Evolutionary conservation across 768 basidiomycete species (phyloP), one percentile per base, ranked within the genome.

Genomic region (Tricholoma saponaceum): DNA sequence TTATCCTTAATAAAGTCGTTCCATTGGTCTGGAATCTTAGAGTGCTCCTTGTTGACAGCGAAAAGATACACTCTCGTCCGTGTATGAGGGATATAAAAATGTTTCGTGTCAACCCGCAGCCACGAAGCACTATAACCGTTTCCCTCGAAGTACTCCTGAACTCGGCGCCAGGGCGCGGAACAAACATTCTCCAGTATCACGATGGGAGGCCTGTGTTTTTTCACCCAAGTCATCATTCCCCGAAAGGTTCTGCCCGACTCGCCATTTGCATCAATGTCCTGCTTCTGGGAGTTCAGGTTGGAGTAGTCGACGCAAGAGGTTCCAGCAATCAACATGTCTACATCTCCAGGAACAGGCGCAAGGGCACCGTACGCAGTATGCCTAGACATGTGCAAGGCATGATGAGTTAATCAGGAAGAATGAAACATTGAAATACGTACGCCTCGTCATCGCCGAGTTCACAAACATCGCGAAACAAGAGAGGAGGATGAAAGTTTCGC

Each of bases 241-340:
- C 87, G 83, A 70, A 97, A 98, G 0, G 95, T 98, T 35, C 90
- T 80, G 6, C 95, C 94, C 13, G 94, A 96, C 71, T 98, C 95
- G 47, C 95, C 95, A 57, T 89, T 86, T 5, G 81, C 92, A 49
- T 92, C 86, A 28, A 98, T 91, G 32, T 85, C 87, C 69, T 98
- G 92, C 69, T 92, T 92, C 67, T 91, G 83, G 63, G 89, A 94
- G 70, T 98, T 98, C 57, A 98, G 81, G 66, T 89, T 92, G n/a
- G 95, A 97, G 64, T 96, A 97, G 68, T 97, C 95, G 61, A 97
- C 95, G 60, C 95, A 98, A 20, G 94, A 96, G 1, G 95, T 98
- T 28, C 95, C 95, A 2, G 95, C 95, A 57, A 98, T 82, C 26
- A 96, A 79, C 55, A 97, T 76, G 69, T 97, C 95, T 26, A 92